Conservation (phyloP, 140 eudicot genomes). For the Oenanthe javanica region DNA sequence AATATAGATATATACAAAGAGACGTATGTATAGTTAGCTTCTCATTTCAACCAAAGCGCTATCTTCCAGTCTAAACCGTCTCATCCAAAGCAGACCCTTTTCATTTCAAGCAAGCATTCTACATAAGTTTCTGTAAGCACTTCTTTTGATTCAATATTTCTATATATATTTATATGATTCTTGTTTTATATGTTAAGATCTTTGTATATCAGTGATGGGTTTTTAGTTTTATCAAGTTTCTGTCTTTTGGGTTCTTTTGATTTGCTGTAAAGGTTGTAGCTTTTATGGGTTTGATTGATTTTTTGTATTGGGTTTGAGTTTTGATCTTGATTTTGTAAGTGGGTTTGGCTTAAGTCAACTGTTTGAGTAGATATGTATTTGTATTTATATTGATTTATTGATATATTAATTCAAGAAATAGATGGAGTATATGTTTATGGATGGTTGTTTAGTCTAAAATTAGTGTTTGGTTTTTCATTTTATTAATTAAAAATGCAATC, state of each 20-base stretch:
- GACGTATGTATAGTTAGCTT: not conserved
- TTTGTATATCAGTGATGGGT: not conserved
- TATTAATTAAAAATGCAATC: not conserved
- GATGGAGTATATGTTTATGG: not conserved
- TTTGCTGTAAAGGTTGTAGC: not conserved
- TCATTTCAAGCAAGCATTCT: not conserved
- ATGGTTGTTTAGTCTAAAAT: not conserved
- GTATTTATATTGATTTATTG: not conserved
- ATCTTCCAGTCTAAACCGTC: slow-evolving; percentile 9
- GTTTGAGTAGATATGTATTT: not conserved
- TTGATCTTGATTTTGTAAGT: not conserved
- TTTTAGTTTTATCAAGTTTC: not conserved
- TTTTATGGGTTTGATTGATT: not conserved
- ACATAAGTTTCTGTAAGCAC: not conserved
- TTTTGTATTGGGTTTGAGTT: not conserved
- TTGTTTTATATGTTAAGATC: not conserved
- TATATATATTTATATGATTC: not conserved
- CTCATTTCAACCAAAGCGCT: not conserved
- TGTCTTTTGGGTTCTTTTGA: not conserved
- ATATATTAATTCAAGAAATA: too few species aligned
- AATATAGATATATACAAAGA: not conserved
- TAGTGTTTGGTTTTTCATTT: not conserved
- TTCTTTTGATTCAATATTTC: not conserved
- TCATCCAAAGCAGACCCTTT: slow-evolving; percentile 3
- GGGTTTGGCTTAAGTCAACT: slow-evolving; percentile 6